A percentile compares a stretch with the other conserved stretches of the same genome.
These are phyloP conservation scores for Acanthamoeba healyi DNA, from an alignment of 208 protist species.

Conservation along the genomic window DNA sequence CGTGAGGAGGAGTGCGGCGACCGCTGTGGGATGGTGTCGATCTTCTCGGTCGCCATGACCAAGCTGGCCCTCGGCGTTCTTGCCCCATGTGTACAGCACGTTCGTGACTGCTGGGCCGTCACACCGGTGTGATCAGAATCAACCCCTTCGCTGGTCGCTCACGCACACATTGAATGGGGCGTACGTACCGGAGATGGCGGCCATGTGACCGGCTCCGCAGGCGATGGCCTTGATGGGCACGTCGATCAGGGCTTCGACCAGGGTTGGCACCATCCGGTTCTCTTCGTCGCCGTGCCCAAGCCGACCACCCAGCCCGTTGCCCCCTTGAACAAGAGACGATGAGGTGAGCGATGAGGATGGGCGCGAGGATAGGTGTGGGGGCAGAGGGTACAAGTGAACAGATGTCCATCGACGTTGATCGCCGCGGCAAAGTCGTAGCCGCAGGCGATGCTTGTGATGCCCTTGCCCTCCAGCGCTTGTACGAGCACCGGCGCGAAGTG, in stretches of 20 bases:
- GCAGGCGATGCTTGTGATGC: background rate
- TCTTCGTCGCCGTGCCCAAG: conserved; percentile 45
- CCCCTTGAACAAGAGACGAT: conserved; percentile 39
- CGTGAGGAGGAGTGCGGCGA: background rate
- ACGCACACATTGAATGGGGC: background rate
- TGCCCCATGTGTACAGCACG: conserved; percentile 56
- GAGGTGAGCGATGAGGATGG: background rate
- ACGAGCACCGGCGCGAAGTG: conserved; percentile 30
- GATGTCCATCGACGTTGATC: background rate
- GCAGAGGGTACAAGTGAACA: conserved; percentile 1
- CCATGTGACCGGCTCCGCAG: conserved; percentile 63
- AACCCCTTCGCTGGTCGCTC: too few species aligned
- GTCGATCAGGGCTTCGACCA: background rate
- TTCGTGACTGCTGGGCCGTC: background rate
- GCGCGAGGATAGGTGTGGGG: background rate
- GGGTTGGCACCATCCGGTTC: background rate
- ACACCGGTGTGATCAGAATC: too few species aligned
- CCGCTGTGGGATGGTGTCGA: background rate
- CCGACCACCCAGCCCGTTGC: background rate
- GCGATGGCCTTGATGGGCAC: background rate
- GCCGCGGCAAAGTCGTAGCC: conserved; percentile 50
- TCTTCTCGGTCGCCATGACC: conserved; percentile 6
- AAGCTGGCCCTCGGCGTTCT: conserved; percentile 58
- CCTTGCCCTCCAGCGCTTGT: background rate
- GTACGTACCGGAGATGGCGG: conserved; percentile 10